phyloP scores from a whole-genome alignment of 2,329 filamentous ascomycete species.

The Fragosphaeria purpurea region DNA sequence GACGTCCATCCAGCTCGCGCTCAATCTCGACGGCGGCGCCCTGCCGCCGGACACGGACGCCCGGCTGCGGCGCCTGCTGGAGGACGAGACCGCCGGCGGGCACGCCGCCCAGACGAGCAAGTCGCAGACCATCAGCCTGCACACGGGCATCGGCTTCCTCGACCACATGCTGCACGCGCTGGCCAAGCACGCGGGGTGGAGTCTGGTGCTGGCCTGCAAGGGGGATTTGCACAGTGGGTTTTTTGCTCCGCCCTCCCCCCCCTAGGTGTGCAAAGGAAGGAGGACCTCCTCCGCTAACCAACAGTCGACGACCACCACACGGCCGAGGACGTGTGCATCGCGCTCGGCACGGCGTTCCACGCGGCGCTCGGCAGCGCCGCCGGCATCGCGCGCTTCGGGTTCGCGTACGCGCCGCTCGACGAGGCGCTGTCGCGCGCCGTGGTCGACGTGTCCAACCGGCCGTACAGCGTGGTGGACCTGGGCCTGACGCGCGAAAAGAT shows the following conservation, averaged over 20 bases:
- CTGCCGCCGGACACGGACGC: conserved; percentile 57
- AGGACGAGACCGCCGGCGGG: conserved; percentile 35
- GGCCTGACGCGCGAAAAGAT: conserved; percentile 87
- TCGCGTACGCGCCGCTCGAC: conserved; percentile 86
- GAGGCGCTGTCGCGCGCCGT: conserved; percentile 91
- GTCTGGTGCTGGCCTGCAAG: conserved; percentile 68
- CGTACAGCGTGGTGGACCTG: conserved; percentile 73
- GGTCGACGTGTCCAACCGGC: conserved; percentile 87
- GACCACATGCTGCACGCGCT: conserved; percentile 98
- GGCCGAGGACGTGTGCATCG: conserved; percentile 88
- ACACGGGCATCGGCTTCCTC: conserved; percentile 93
- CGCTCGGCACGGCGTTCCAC: conserved; percentile 78
- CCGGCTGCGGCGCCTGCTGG: conserved; percentile 36
- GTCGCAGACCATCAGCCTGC: conserved; percentile 75
- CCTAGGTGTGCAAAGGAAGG: too few relatives aligned
- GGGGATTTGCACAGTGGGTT: conserved; percentile 82
- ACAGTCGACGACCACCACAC: conserved; percentile 97
- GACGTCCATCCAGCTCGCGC: conserved; percentile 86
- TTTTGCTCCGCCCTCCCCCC: neutral
- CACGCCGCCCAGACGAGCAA: conserved; percentile 81
- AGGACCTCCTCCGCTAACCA: neutral
- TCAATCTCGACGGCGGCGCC: conserved; percentile 85
- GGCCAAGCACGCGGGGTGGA: conserved; percentile 94
- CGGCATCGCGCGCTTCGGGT: conserved; percentile 83
- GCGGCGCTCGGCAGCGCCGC: conserved; percentile 64